Evolutionary conservation across 768 basidiomycete genomes (phyloP).

Genomic region (Suillus brevipes): DNA sequence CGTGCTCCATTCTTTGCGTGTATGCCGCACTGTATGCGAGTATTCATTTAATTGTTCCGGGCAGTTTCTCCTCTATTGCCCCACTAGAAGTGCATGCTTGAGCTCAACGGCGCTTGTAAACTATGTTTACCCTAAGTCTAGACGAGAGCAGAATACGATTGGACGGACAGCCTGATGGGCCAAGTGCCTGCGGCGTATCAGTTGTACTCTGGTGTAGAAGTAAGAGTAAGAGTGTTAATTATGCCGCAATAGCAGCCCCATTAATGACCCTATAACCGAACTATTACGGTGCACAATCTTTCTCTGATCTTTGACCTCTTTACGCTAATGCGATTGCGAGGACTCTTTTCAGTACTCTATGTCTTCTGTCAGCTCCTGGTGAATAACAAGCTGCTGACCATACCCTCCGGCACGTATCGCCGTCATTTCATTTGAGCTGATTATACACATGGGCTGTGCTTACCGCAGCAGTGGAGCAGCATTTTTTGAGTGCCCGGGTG

Average conservation of each 20-base stretch:
- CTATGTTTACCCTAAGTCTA: not conserved
- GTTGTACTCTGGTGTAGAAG: not conserved
- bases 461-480: not conserved
- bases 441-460: slow-evolving; percentile 34
- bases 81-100: not conserved
- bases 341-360: no score
- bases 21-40: not conserved
- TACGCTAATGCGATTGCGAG: slow-evolving; percentile 32
- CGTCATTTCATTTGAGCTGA: not conserved
- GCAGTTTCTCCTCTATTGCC: not conserved
- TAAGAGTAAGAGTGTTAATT: not conserved
- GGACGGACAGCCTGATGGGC: not conserved
- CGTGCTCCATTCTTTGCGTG: not conserved
- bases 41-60: not conserved
- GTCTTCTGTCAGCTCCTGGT: slow-evolving; percentile 84
- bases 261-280: not conserved
- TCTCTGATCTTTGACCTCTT: slow-evolving; percentile 17
- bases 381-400: slow-evolving; percentile 90
- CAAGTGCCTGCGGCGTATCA: not conserved
- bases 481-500: not conserved
- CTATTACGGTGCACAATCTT: slow-evolving; percentile 75
- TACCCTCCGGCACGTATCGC: slow-evolving; percentile 73
- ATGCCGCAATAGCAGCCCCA: not conserved
- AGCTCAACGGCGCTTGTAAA: not conserved
- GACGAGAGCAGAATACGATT: not conserved